Evolutionary conservation across 2,329 filamentous ascomycete species (phyloP), one percentile per base, ranked within the genome.

Genomic region (Cladosporium sp.): DNA sequence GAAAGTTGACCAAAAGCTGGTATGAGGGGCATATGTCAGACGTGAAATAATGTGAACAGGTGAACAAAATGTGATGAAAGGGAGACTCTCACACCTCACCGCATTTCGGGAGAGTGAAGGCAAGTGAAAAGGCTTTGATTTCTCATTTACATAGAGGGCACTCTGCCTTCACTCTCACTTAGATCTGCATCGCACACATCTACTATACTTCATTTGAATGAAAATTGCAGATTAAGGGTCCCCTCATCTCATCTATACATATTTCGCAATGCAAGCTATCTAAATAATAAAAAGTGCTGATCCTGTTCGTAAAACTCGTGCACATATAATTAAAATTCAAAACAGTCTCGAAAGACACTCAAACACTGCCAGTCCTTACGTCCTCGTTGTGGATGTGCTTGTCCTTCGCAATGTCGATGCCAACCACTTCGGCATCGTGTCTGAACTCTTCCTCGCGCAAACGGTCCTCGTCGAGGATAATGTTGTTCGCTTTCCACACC

Each of bases 371-470:
- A 44, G 61, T 21, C 28, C 33, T 65, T 2, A 40, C 56, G n/a
- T 57, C 69, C 67, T 77, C 75, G 33, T 73, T 62, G 53, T 75
- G 70, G 4, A 72, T 69, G 37, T 73, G 69, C 70, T 78, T 78
- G 55, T 75, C 74, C 72, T 80, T 80, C 29, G 76, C 76, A 10
- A 73, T 68, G 29, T 71, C 72, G 8, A 79, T 62, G 3, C 74
- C 76, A 23, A 74, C 75, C 31, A 73, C 77, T 29, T 77, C 74
- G 4, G 76, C 78, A 70, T 80, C 78, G 33, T 78, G 73, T 7
- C 80, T 72, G 72, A 81, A 81, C 52, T 79, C 79, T 59, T 77
- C 76, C 57, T 82, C 80, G 56, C 72, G 68, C 11, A 73, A 68
- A 44, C 68, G 72, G 44, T 81, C 72, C 64, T 80, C 78, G 5